Base-by-base conservation (phyloP, 2,329 filamentous ascomycete genomes). In the Xylaria multiplex region DNA sequence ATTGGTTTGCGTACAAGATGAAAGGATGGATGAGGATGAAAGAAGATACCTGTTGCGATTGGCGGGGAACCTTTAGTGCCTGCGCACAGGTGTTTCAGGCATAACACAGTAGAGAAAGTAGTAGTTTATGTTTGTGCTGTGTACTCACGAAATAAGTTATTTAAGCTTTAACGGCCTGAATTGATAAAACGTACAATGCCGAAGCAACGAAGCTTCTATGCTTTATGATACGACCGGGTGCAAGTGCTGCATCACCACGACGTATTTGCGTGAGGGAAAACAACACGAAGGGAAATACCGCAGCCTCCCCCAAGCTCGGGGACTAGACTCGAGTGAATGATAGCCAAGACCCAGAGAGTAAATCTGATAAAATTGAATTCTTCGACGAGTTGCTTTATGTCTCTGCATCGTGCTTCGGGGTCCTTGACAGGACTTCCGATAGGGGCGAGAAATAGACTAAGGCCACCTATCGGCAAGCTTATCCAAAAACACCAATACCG, bases 181-280 rank as follows among this genome's bases (percentile, higher is more conserved):
- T 48, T 24, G 6, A 48, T 6, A 48, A 27, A 13, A 48, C 45
- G 22, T 48, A 48, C 3, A 48, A 22, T 22, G 45, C 45, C 19
- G 45, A 48, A 19, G 45, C 45, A 48, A 19, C 45, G 45, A 48
- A 48, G 19, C 45, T 48, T 48, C 45, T 48, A 48, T 48, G 45
- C 11, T 48, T 48, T 19, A 48, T 24, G 11, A 48, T 48, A 48
- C 45, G 45, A 4, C 45, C 45, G 8, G 45, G 45, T 4, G 45
- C 45, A 19, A 48, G 45, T 4, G 45, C 45, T 48, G 19, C 45
- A 24, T 48, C 45, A 5, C 45, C 45, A 13, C 45, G 3, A 5
- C 45, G 45, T 24, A 48, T 22, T 9, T 48, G 45, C 11, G 45
- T 48, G 19, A 24, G 24, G 13, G 45, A 24, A 22, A 48, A 48